A percentile compares a stretch with the other conserved stretches of the same genome.
These are phyloP conservation scores for Takashimella tepidaria DNA, from an alignment of 1,284 basidiomycete genomes.

Conservation along the genomic window DNA sequence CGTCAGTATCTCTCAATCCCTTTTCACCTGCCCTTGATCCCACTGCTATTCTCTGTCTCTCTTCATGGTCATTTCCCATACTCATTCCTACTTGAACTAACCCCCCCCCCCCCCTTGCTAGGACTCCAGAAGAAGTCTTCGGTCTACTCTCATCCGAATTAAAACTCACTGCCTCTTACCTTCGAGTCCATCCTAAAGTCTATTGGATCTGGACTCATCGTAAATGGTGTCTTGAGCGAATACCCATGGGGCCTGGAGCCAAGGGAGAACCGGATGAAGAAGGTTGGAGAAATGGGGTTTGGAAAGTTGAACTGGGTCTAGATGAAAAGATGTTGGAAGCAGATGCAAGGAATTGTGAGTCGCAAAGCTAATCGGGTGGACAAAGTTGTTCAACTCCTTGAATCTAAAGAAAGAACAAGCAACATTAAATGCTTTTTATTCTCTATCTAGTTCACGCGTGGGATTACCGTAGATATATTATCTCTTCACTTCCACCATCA, in stretches of 20 bases:
- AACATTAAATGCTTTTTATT: no score
- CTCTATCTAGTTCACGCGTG: constrained; percentile 89
- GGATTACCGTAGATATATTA: constrained; percentile 81
- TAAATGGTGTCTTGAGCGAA: constrained; percentile 80
- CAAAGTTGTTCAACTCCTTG: not conserved
- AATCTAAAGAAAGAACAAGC: no score
- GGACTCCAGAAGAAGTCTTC: constrained; percentile 61
- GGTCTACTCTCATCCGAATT: constrained; percentile 65
- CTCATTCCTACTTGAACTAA: not conserved
- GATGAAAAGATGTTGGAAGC: constrained; percentile 84
- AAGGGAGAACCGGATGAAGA: constrained; percentile 49
- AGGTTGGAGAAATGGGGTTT: constrained; percentile 67
- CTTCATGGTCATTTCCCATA: not conserved
- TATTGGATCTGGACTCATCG: constrained; percentile 98
- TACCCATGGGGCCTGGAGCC: constrained; percentile 61
- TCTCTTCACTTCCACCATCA: constrained; percentile 58
- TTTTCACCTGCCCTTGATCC: not conserved
- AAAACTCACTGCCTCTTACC: constrained; percentile 68
- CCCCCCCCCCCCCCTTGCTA: no score
- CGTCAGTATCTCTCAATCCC: constrained; percentile 50
- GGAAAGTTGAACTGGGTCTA: constrained; percentile 76
- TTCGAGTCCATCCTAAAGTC: constrained; percentile 81
- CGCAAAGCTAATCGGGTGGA: not conserved
- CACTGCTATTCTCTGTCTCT: constrained; percentile 10
- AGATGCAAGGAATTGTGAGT: constrained; percentile 84